Evolutionary conservation across 257 asterid genomes (phyloP).

Genomic region (Lavandula angustifolia): DNA sequence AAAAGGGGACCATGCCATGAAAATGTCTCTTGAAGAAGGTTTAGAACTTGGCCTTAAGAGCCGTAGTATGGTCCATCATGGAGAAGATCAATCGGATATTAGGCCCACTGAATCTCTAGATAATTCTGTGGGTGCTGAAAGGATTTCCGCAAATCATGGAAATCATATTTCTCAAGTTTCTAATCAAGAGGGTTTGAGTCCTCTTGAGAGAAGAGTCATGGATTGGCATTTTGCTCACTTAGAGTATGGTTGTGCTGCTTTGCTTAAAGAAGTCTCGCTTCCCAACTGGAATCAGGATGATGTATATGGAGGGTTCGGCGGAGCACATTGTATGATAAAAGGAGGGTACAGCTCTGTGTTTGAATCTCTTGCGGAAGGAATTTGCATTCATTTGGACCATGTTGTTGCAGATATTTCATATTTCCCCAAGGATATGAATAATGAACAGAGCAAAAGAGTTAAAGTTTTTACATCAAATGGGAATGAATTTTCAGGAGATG

Average conservation of each 20-base stretch:
- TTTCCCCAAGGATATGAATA: conserved; percentile 37
- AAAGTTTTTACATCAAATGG: conserved; percentile 77
- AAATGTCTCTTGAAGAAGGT: conserved; percentile 96
- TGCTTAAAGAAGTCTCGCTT: conserved; percentile 90
- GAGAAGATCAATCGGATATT: conserved; percentile 34
- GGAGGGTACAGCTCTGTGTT: conserved; percentile 94
- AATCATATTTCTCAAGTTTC: conserved; percentile 34
- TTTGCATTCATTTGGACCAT: conserved; percentile 70
- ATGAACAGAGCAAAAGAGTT: conserved; percentile 51
- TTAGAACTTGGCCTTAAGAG: conserved; percentile 76
- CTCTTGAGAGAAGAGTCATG: conserved; percentile 97
- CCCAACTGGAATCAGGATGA: conserved; percentile 99
- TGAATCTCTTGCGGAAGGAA: conserved; percentile 84
- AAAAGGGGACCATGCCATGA: conserved; percentile 80
- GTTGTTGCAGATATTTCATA: conserved; percentile 72
- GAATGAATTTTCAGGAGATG: conserved; percentile 84
- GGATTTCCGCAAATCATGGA: conserved; percentile 36
- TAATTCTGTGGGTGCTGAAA: conserved; percentile 37
- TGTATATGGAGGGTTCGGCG: conserved; percentile 95
- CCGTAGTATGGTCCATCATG: conserved; percentile 47
- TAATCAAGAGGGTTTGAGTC: conserved; percentile 58
- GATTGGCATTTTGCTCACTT: conserved; percentile 99
- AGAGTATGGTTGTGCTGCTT: conserved; percentile 98
- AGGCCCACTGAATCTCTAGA: conserved; percentile 38
- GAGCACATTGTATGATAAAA: conserved; percentile 99